Evolutionary conservation across 83 land plant species (phyloP).

Genomic region (Diphasiastrum complanatum): DNA sequence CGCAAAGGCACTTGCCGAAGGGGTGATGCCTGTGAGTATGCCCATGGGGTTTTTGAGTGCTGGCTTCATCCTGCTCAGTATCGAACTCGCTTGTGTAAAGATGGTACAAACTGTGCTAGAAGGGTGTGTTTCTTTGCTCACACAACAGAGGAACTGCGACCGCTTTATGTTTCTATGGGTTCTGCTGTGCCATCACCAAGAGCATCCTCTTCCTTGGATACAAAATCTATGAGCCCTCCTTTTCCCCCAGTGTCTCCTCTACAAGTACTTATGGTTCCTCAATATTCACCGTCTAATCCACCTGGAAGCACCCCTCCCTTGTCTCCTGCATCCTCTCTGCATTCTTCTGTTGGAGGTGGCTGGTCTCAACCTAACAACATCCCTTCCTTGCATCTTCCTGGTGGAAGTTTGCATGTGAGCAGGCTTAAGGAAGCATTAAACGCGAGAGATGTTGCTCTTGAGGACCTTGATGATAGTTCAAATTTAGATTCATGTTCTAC

Average conservation of each 20-base stretch:
- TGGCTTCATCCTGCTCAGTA: slow-evolving; percentile 29
- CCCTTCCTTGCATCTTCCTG: slow-evolving; percentile 23
- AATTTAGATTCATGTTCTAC: slow-evolving; percentile 9
- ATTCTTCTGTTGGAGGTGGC: background rate
- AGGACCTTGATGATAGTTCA: background rate
- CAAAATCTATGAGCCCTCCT: slow-evolving; percentile 14
- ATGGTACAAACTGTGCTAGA: slow-evolving; percentile 21
- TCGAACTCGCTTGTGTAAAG: slow-evolving; percentile 22
- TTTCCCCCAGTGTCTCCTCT: slow-evolving; percentile 10
- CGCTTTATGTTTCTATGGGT: slow-evolving; percentile 24
- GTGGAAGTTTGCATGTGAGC: slow-evolving; percentile 14
- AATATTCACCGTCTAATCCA: slow-evolving; percentile 14
- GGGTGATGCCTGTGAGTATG: slow-evolving; percentile 27
- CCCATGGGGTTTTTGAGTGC: no score
- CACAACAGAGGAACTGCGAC: slow-evolving; percentile 23
- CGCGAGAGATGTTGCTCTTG: slow-evolving; percentile 19
- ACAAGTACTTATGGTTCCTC: slow-evolving; percentile 14
- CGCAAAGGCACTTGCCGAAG: slow-evolving; percentile 22
- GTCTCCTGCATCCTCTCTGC: slow-evolving; percentile 15
- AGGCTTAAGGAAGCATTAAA: slow-evolving; percentile 17
- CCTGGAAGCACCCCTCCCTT: slow-evolving; percentile 17
- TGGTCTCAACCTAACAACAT: slow-evolving; percentile 17
- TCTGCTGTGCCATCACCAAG: slow-evolving; percentile 24
- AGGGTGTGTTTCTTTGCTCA: slow-evolving; percentile 28
- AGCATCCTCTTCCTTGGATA: slow-evolving; percentile 13